These are phyloP conservation scores for Phyllosticta citrichinensis DNA, from an alignment of 2,329 filamentous ascomycete species.

Conservation along the genomic window DNA sequence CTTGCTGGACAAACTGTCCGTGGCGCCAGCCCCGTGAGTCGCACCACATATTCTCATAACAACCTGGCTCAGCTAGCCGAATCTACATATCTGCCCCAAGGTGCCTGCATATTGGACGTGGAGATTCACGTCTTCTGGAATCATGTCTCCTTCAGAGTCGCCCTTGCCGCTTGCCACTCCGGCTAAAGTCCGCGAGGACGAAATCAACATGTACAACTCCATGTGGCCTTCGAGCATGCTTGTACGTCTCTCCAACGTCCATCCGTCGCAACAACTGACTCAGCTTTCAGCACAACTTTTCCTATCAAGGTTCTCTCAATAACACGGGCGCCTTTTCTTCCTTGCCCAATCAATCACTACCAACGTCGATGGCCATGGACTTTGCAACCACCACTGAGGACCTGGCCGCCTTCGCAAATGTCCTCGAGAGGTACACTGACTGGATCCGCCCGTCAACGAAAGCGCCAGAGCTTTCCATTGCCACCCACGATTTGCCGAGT, in stretches of 20 bases:
- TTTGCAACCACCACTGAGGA: neutral
- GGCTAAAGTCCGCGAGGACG: too few species aligned
- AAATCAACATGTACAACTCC: neutral
- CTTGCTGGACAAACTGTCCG: neutral
- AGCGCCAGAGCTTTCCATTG: neutral
- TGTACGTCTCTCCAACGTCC: neutral
- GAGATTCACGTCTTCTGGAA: neutral
- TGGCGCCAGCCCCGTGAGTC: neutral
- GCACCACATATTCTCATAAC: neutral
- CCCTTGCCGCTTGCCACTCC: too few species aligned
- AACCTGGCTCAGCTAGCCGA: neutral
- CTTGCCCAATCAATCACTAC: neutral
- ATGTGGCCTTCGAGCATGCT: neutral
- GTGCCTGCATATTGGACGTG: neutral
- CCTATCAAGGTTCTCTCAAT: neutral
- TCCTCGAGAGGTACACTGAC: neutral
- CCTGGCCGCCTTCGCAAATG: neutral
- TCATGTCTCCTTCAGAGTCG: neutral
- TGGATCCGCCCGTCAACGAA: neutral
- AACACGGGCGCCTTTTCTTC: neutral
- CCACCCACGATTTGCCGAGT: neutral
- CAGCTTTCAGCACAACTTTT: neutral
- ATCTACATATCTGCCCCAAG: neutral
- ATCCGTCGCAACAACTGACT: neutral
- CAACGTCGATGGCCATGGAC: neutral